Evolutionary conservation across 352 stramenopile genomes (phyloP).

Genomic region (Paralagenidium karlingii): DNA sequence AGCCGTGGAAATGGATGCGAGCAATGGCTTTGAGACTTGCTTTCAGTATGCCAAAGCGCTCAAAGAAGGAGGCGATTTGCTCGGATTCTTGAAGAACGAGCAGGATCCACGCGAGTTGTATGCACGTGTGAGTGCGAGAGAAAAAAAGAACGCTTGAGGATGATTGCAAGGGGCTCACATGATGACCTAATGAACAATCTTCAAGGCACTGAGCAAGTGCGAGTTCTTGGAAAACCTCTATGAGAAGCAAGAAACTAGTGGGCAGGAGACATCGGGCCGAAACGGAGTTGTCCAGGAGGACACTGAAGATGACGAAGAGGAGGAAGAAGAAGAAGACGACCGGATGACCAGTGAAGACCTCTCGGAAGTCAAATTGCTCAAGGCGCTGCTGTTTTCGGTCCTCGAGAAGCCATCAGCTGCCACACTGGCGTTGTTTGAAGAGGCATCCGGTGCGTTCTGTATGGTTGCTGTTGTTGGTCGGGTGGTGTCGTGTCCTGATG

Average conservation of each 20-base stretch:
- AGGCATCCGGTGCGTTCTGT: slow-evolving; percentile 22
- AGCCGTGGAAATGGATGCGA: slow-evolving; percentile 67
- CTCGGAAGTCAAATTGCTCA: slow-evolving; percentile 32
- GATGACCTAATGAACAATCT: no score
- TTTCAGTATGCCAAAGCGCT: slow-evolving; percentile 75
- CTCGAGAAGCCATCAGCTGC: slow-evolving; percentile 27
- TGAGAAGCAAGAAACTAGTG: slow-evolving; percentile 4
- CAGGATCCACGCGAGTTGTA: background rate
- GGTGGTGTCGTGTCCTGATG: background rate
- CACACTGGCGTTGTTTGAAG: slow-evolving; percentile 41
- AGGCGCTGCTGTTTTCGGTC: slow-evolving; percentile 41
- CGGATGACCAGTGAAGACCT: slow-evolving; percentile 14
- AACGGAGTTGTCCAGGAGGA: slow-evolving; percentile 5
- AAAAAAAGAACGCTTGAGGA: slow-evolving; percentile 1
- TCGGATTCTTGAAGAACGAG: slow-evolving; percentile 30
- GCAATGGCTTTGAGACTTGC: slow-evolving; percentile 67
- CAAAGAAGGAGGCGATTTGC: slow-evolving; percentile 49
- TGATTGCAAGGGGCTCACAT: background rate
- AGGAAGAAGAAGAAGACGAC: slow-evolving; percentile 2
- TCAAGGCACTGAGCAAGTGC: slow-evolving; percentile 13
- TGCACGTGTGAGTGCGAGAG: slow-evolving; percentile 5
- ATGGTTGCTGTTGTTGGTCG: background rate
- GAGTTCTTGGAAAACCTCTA: slow-evolving; percentile 16
- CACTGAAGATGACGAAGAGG: slow-evolving; percentile 6
- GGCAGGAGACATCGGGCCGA: slow-evolving; percentile 1